These are phyloP conservation scores for Capsicum chinense DNA, from an alignment of 257 asterid species.

Conservation along the genomic window DNA sequence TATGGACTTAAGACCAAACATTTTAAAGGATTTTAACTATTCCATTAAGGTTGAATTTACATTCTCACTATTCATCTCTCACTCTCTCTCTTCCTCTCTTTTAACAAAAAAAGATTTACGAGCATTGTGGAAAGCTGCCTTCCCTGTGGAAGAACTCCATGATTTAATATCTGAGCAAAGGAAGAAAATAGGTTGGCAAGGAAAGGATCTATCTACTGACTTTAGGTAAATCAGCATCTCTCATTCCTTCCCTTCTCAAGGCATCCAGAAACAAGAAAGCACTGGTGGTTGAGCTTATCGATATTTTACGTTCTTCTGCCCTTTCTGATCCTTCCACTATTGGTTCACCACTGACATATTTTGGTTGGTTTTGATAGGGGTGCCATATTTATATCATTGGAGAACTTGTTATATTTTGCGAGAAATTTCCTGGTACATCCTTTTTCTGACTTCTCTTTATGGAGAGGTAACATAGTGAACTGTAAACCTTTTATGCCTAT, in stretches of 20 bases:
- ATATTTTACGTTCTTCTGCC: neutral
- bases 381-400: slow-evolving; percentile 86
- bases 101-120: slow-evolving; percentile 58
- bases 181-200: slow-evolving; percentile 99
- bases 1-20: slow-evolving; percentile 1
- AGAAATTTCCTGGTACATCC: slow-evolving; percentile 69
- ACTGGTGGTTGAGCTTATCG: slow-evolving; percentile 12
- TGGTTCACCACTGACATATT: slow-evolving; percentile 13
- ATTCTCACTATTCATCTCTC: slow-evolving; percentile 2
- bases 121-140: slow-evolving; percentile 84
- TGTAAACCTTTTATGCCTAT: slow-evolving; percentile 19
- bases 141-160: slow-evolving; percentile 67
- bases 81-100: neutral
- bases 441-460: slow-evolving; percentile 7
- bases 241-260: neutral
- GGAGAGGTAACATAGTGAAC: neutral
- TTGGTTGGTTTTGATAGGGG: slow-evolving; percentile 54
- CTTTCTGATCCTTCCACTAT: slow-evolving; percentile 25
- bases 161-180: slow-evolving; percentile 85
- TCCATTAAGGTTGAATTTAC: slow-evolving; percentile 20
- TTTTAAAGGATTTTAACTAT: neutral
- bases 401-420: slow-evolving; percentile 80
- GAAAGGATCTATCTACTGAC: slow-evolving; percentile 92
- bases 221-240: slow-evolving; percentile 55
- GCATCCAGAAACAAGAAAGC: neutral